phyloP scores from a whole-genome alignment of 148 eudicot species.

The Fagopyrum esculentum region DNA sequence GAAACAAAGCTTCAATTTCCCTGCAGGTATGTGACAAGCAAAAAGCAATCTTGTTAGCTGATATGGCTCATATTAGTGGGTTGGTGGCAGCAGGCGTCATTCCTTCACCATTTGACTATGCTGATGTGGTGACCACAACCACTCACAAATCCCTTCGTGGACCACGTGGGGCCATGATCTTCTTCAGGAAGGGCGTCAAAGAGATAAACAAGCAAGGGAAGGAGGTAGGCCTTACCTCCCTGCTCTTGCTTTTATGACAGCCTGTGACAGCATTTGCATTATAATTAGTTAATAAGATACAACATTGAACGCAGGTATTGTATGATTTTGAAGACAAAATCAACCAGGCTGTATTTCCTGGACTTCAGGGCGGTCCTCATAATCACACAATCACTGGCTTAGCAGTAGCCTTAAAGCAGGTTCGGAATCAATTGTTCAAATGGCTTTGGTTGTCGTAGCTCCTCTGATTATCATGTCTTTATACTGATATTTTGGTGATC shows the following conservation, averaged over 20 bases:
- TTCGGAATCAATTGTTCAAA: constrained; percentile 16
- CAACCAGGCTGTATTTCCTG: constrained; percentile 96
- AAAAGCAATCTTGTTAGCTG: constrained; percentile 87
- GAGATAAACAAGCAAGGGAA: constrained; percentile 85
- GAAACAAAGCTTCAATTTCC: neutral
- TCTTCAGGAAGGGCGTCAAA: constrained; percentile 87
- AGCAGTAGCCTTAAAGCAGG: constrained; percentile 98
- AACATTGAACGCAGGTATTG: constrained; percentile 48
- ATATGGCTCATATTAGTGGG: constrained; percentile 98
- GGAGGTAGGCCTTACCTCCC: constrained; percentile 41
- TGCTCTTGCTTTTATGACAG: neutral
- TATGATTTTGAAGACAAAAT: constrained; percentile 95
- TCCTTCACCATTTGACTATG: constrained; percentile 93
- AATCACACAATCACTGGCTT: constrained; percentile 93
- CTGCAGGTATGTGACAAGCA: constrained; percentile 87
- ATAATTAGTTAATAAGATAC: neutral
- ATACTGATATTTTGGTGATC: constrained; percentile 4
- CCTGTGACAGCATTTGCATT: neutral
- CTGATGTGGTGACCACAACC: constrained; percentile 94
- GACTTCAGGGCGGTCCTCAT: constrained; percentile 99
- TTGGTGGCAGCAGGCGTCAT: constrained; percentile 87
- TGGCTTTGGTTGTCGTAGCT: no score
- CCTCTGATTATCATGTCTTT: neutral
- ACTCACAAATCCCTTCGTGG: constrained; percentile 98
- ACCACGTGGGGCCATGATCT: constrained; percentile 97